These are phyloP conservation scores for Ceratocystis variospora DNA, from an alignment of 2,329 filamentous ascomycete species.

Conservation along the genomic window DNA sequence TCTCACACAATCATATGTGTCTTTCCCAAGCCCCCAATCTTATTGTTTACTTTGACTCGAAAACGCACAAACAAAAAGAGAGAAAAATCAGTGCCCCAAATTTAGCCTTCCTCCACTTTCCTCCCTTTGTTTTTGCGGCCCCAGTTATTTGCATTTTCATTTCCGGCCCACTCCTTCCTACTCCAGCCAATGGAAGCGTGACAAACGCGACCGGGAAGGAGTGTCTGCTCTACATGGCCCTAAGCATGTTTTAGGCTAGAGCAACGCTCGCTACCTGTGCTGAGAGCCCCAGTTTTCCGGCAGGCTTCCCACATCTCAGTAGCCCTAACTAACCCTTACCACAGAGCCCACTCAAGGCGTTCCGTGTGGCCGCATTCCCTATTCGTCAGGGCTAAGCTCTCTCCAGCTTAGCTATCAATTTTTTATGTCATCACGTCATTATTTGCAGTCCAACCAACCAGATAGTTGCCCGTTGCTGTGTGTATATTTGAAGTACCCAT, in stretches of 20 bases:
- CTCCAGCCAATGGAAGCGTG: background rate
- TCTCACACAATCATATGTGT: too few species aligned
- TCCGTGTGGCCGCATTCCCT: too few species aligned
- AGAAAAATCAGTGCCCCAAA: background rate
- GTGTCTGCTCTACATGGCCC: background rate
- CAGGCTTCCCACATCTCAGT: too few species aligned
- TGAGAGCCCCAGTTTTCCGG: too few species aligned
- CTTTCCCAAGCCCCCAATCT: background rate
- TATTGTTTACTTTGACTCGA: slow-evolving; percentile 2
- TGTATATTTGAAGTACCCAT: too few species aligned
- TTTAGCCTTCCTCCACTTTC: background rate
- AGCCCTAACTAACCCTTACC: background rate
- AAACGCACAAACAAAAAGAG: background rate
- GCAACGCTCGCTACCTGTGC: too few species aligned
- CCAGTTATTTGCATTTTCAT: background rate
- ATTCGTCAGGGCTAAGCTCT: too few species aligned
- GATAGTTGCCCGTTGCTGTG: too few species aligned
- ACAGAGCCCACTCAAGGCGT: background rate
- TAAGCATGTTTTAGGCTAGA: background rate
- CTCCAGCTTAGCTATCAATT: too few species aligned
- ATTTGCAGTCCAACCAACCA: too few species aligned
- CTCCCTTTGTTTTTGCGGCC: slow-evolving; percentile 1
- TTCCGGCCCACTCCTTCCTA: background rate
- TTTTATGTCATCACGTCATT: too few species aligned
- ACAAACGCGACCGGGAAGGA: background rate